Evolutionary conservation across 441 rosid species (phyloP).

Genomic region (Syzygium malaccense): DNA sequence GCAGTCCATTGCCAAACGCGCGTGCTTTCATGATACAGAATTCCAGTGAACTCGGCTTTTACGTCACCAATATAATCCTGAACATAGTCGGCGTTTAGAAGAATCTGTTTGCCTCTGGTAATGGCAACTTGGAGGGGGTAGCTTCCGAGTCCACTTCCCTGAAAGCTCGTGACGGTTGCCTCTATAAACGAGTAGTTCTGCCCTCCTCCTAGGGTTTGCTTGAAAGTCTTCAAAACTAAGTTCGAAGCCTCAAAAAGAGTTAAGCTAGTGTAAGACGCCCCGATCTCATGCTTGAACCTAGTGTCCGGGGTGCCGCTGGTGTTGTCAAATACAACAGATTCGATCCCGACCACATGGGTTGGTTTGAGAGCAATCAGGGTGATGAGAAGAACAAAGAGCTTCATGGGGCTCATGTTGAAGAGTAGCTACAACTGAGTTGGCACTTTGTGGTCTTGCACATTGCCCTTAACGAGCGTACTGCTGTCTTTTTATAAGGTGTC

Average conservation of each 20-base stretch:
- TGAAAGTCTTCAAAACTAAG: neutral
- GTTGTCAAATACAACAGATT: neutral
- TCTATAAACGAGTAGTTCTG: neutral
- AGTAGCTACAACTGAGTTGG: neutral
- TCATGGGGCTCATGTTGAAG: neutral
- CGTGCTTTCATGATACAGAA: neutral
- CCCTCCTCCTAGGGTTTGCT: neutral
- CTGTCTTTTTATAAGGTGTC: neutral
- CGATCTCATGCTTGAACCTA: neutral
- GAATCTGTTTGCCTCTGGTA: neutral
- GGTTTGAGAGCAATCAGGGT: neutral
- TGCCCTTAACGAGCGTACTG: neutral
- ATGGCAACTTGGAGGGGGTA: neutral
- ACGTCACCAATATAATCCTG: neutral
- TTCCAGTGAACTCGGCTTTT: neutral
- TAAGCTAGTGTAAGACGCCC: neutral
- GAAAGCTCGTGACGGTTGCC: neutral
- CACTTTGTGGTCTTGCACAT: neutral
- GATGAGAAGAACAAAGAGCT: neutral
- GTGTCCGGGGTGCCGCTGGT: neutral
- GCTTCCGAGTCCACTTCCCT: neutral
- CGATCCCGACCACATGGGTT: neutral
- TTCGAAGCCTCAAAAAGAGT: neutral
- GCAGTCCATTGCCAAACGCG: neutral
- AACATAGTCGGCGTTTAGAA: neutral